Base-by-base conservation (phyloP, 108 stramenopile genomes). In the Pseudonitzschia multiseries region DNA sequence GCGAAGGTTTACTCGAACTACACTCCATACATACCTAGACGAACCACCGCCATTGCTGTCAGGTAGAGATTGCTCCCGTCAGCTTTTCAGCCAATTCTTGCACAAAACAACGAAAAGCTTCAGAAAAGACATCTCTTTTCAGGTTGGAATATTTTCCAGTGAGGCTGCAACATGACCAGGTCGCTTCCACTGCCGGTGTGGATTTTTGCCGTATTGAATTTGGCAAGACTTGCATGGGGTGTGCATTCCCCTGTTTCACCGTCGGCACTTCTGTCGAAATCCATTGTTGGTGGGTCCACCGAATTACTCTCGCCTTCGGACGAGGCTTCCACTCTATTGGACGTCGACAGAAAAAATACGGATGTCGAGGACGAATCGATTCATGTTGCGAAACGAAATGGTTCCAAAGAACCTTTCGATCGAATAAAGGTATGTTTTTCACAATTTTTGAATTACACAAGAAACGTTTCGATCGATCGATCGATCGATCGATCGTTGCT, bases 361-460 rank as follows among this genome's bases (percentile, higher is more conserved):
- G 63, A 24, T 29, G 24, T 31, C 27, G 46, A 61, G n/a, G 68
- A 76, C 21, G 75, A 71, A 43, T 20, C 28, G 24, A 71, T 77
- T 22, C 40, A 61, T 26, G 71, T 79, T 10, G 61, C 15, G 1
- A 84, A 83, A 42, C 73, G 77, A 42, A 67, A 77, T 70, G 81
- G 86, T 17, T 57, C 52, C 36, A 40, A 63, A 65, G 77, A 88
- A 59, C 80, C 61, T 20, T 40, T 85, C 40, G 80, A 88, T n/a
- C 69, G 76, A 20, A 64, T 70, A 21, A 83, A 83, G 77, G 84
- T 84, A 63, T 71, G 79, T 15, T 22, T 42, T 32, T 59, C 31
- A 22, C 8, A 14, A 21, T 4, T 33, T 15, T 46, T 15, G 31
- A 20, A n/a, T n/a, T 66, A 3, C 65, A 66, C 31, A 18, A 2